Conservation (phyloP, 1,284 basidiomycete species). For the Xerocomus minutiporus region DNA sequence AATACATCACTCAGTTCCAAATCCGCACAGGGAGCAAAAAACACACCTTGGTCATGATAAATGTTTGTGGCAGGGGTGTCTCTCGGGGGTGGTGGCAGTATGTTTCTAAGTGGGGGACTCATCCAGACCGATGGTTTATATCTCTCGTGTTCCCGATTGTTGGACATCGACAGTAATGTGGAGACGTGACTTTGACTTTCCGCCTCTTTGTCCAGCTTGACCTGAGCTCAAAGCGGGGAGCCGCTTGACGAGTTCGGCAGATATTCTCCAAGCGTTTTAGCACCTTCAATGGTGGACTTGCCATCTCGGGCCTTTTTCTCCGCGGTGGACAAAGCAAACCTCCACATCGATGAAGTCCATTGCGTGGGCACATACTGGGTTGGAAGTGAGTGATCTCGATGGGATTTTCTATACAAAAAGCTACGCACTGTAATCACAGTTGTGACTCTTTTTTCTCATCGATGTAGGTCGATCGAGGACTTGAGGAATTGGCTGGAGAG, state of each 20-base stretch:
- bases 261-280: conserved; percentile 3
- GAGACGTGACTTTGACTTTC: background rate
- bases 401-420: no score
- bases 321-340: conserved; percentile 7
- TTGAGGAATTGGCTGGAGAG: no score
- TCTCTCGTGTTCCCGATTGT: conserved; percentile 4
- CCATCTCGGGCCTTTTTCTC: background rate
- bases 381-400: background rate
- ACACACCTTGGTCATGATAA: conserved; percentile 15
- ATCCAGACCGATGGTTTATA: conserved; percentile 8
- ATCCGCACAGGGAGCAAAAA: background rate
- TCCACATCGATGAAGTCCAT: background rate
- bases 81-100: background rate
- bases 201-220: conserved; percentile 8
- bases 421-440: background rate
- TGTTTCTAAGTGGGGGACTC: background rate
- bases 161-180: background rate
- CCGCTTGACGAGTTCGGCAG: background rate
- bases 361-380: background rate
- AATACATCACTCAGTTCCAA: background rate
- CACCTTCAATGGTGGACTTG: conserved; percentile 1
- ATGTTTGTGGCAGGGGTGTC: background rate
- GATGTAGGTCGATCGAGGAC: no score
- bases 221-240: conserved; percentile 12
- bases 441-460: no score